These are phyloP conservation scores for Heliocybe sulcata DNA, from an alignment of 1,284 basidiomycete species.

Conservation along the genomic window DNA sequence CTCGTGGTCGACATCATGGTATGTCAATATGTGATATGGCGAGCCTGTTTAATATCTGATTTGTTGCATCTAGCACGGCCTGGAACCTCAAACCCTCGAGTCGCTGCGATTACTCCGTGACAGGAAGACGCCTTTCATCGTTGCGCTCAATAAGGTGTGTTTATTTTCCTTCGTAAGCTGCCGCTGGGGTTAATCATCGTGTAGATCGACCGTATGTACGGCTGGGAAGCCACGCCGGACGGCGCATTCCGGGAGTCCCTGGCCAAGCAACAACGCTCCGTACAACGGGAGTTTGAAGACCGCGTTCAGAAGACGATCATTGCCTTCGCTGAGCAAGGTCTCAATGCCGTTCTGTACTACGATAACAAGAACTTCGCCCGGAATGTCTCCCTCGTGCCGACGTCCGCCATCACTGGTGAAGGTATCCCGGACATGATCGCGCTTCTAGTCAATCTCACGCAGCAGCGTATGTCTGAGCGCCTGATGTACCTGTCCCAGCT, in stretches of 20 bases:
- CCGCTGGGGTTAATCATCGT: not conserved
- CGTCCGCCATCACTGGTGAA: conserved; percentile 96
- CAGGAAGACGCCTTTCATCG: conserved; percentile 98
- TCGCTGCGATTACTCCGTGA: conserved; percentile 90
- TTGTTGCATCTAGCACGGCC: conserved; percentile 68
- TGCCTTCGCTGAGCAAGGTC: conserved; percentile 95
- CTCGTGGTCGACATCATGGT: conserved; percentile 99
- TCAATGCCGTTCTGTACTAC: conserved; percentile 95
- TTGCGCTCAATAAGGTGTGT: conserved; percentile 91
- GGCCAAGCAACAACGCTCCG: conserved; percentile 76
- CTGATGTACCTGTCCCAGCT: conserved; percentile 98
- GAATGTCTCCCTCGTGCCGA: conserved; percentile 95
- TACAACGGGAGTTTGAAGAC: conserved; percentile 92
- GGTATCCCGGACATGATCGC: conserved; percentile 99
- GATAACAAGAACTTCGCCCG: conserved; percentile 95
- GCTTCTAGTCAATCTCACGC: conserved; percentile 95
- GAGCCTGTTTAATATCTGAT: not conserved
- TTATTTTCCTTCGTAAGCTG: not conserved
- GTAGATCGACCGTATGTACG: conserved; percentile 95
- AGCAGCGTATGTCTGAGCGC: conserved; percentile 95
- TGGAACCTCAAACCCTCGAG: conserved; percentile 97
- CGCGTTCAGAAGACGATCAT: conserved; percentile 82
- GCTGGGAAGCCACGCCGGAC: conserved; percentile 90
- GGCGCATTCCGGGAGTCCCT: conserved; percentile 90
- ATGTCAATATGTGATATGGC: conserved; percentile 12